Base-by-base conservation (phyloP, 495 filamentous ascomycete species). In the Durotheca rogersii region DNA sequence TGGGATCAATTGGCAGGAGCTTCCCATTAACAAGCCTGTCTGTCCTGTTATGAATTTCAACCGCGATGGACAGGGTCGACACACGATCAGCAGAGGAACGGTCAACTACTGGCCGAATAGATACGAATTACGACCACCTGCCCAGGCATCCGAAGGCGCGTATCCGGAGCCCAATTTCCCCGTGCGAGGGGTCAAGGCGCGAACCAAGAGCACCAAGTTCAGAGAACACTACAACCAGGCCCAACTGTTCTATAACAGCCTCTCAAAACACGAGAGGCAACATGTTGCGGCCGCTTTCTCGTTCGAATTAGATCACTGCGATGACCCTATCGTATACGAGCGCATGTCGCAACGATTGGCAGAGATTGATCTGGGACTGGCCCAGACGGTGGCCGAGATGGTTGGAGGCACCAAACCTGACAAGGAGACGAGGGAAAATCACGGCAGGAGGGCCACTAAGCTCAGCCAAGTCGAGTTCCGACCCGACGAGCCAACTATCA, bases 51-150 rank as follows among this genome's bases (percentile, higher is more conserved):
- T 89, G 78, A 90, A 91, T 67, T 81, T 88, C 65, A 84, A 90
- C 62, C 79, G 87, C 6, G 88, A 90, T 43, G 87, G 88, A 6
- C 73, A 74, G n/a, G 73, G 83, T 60, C 78, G 82, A 4, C 75
- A 83, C 69, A 69, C 64, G 10, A 77, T 81, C 47, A 69, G 62
- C 4, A 67, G 66, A 23, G 88, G 89, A 47, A 83, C 73, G 1
- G 83, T 90, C 54, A 94, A 92, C 71, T 95, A 95, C 73, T 95
- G 85, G 86, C 89, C 90, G 14, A 95, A 95, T 66, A 81, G 89
- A 2, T 88, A 81, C 52, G 75, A 81, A 2, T 73, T 77, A 6
- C 71, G 75, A 17, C 83, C 84, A 0, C 85, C 89, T 1, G 82
- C 84, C 0, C 67, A 58, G 1, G 23, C 61, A 6, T 65, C 78